Conservation (phyloP, 768 basidiomycete genomes). For the Boletus pseudopeckii region DNA sequence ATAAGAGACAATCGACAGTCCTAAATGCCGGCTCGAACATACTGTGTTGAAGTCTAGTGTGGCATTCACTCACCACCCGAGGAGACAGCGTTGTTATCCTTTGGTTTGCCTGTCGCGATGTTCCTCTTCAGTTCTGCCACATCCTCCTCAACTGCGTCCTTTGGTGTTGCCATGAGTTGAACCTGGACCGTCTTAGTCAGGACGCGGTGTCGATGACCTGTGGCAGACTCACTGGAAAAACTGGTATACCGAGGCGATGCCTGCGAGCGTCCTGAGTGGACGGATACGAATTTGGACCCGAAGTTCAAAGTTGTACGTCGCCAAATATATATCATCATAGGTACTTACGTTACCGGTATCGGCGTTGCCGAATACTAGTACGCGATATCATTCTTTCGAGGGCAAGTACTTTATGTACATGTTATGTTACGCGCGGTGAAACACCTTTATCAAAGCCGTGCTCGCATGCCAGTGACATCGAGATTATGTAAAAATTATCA, state of each 20-base stretch:
- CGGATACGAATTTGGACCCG: neutral
- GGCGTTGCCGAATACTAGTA: too few species aligned
- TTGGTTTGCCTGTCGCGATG: constrained; percentile 37
- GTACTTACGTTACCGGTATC: too few species aligned
- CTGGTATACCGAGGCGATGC: neutral
- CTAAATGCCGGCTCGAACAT: constrained; percentile 36
- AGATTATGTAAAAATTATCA: constrained; percentile 10
- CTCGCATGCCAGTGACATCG: neutral
- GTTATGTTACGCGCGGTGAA: too few species aligned
- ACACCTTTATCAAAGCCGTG: too few species aligned
- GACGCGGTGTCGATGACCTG: neutral
- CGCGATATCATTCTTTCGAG: too few species aligned
- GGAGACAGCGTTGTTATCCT: constrained; percentile 13
- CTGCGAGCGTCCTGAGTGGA: neutral
- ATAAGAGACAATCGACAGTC: constrained; percentile 81
- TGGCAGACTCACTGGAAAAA: neutral
- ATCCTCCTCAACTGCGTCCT: constrained; percentile 32
- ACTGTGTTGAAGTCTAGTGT: neutral
- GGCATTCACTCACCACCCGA: constrained; percentile 24
- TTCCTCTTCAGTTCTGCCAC: constrained; percentile 55
- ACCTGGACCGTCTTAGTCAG: neutral
- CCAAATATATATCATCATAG: too few species aligned
- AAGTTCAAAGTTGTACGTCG: neutral
- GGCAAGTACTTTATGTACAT: too few species aligned
- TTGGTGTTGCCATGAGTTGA: constrained; percentile 14